Percentiles rank a stretch among this genome's conserved stretches.
These are phyloP conservation scores for Endoconidiophora polonica DNA, from an alignment of 2,329 filamentous ascomycete genomes.

Conservation along the genomic window DNA sequence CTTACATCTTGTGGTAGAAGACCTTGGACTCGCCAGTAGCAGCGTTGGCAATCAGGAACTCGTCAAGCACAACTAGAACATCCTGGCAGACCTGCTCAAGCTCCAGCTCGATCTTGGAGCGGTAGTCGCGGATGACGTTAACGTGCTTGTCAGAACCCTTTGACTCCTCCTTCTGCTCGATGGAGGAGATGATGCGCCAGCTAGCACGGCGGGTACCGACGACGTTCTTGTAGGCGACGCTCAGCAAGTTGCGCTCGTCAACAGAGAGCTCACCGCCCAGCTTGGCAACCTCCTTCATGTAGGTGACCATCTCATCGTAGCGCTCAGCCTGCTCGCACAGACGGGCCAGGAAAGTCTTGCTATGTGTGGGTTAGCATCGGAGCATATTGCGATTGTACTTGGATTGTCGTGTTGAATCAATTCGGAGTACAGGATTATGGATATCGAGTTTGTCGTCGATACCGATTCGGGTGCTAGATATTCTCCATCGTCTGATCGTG, in stretches of 20 bases:
- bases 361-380: slow-evolving; percentile 24
- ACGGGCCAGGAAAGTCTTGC: slow-evolving; percentile 99
- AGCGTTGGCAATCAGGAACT: slow-evolving; percentile 87
- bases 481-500: too few relatives aligned
- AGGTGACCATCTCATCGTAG: slow-evolving; percentile 99
- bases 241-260: slow-evolving; percentile 96
- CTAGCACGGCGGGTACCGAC: slow-evolving; percentile 95
- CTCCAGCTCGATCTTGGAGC: slow-evolving; percentile 94
- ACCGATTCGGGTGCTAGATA: neutral
- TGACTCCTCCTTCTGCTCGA: slow-evolving; percentile 99
- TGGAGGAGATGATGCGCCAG: slow-evolving; percentile 98
- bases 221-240: slow-evolving; percentile 99
- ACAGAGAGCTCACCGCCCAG: slow-evolving; percentile 65
- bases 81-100: slow-evolving; percentile 97
- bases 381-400: neutral
- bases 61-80: slow-evolving; percentile 85
- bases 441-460: neutral
- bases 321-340: slow-evolving; percentile 99
- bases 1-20: slow-evolving; percentile 99
- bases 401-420: too few relatives aligned
- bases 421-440: neutral
- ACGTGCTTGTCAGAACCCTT: slow-evolving; percentile 97
- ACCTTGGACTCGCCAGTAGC: slow-evolving; percentile 97
- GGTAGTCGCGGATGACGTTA: slow-evolving; percentile 85
- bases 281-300: slow-evolving; percentile 99